Conservation (phyloP, 345 rosid species). For the Eucalyptus tenuipes region DNA sequence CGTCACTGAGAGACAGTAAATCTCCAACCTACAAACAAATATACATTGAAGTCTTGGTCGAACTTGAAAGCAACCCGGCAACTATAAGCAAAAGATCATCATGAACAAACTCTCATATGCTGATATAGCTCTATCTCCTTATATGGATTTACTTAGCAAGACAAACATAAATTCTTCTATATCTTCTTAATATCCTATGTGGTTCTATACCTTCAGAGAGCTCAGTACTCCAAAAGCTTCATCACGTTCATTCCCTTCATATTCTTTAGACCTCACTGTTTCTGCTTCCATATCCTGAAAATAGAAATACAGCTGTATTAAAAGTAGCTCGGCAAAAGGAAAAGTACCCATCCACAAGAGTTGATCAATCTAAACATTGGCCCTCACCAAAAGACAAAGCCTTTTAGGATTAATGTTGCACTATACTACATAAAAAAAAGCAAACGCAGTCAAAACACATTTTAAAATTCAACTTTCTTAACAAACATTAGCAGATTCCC, state of each 20-base stretch:
- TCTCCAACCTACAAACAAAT: slow-evolving; percentile 48
- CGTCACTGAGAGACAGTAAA: slow-evolving; percentile 28
- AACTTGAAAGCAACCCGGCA: background rate
- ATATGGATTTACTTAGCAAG: background rate
- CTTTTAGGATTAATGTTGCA: background rate
- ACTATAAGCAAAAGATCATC: background rate
- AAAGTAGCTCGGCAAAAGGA: background rate
- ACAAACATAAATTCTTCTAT: background rate
- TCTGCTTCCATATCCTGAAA: slow-evolving; percentile 63
- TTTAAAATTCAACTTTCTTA: background rate
- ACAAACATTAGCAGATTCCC: background rate
- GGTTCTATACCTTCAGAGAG: slow-evolving; percentile 45
- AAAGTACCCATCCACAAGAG: background rate
- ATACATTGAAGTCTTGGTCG: background rate
- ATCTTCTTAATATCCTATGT: background rate
- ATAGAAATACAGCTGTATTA: background rate
- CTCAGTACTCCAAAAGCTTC: slow-evolving; percentile 44
- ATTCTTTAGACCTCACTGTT: slow-evolving; percentile 34
- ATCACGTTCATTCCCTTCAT: slow-evolving; percentile 19
- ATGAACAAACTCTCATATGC: background rate
- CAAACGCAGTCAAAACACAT: background rate
- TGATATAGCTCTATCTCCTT: background rate
- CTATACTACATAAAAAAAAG: background rate
- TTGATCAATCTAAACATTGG: background rate
- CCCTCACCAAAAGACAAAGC: background rate